A percentile compares a stretch with the other conserved stretches of the same genome.
These are phyloP conservation scores for Fomitopsis pinicola DNA, from an alignment of 1,284 basidiomycete genomes.

Conservation along the genomic window DNA sequence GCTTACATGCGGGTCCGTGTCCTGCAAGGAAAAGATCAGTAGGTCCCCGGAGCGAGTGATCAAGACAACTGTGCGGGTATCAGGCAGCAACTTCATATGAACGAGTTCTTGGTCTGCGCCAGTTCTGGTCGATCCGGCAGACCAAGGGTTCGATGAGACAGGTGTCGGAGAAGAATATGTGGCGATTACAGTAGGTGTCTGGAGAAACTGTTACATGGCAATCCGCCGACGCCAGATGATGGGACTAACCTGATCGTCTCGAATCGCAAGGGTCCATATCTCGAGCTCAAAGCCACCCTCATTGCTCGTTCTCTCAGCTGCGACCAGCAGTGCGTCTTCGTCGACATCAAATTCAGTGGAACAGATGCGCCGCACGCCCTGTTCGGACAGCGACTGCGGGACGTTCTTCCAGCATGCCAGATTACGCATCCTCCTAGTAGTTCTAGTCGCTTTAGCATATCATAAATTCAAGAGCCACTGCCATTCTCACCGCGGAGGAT, in stretches of 20 bases:
- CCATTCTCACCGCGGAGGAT: too few species aligned
- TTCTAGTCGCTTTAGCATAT: too few species aligned
- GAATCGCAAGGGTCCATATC: not conserved
- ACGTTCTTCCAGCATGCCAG: not conserved
- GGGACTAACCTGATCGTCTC: conserved; percentile 11
- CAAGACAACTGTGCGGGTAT: conserved; percentile 57
- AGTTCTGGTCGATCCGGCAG: conserved; percentile 12
- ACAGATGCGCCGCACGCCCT: not conserved
- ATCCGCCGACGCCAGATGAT: not conserved
- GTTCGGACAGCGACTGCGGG: not conserved
- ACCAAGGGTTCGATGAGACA: conserved; percentile 22
- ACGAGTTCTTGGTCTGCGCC: conserved; percentile 40
- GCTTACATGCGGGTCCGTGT: conserved; percentile 42
- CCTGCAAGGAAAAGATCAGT: conserved; percentile 56
- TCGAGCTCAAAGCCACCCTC: not conserved
- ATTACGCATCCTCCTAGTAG: not conserved
- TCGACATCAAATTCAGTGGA: not conserved
- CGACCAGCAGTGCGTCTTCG: not conserved
- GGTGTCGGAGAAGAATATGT: conserved; percentile 21
- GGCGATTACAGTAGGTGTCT: conserved; percentile 16
- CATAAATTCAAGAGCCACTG: too few species aligned
- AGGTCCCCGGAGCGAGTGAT: conserved; percentile 80
- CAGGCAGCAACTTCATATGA: conserved; percentile 62
- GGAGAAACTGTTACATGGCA: not conserved
- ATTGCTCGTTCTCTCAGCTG: not conserved